phyloP scores from a whole-genome alignment of 495 filamentous ascomycete species.

The Aspergillus saccharolyticus region DNA sequence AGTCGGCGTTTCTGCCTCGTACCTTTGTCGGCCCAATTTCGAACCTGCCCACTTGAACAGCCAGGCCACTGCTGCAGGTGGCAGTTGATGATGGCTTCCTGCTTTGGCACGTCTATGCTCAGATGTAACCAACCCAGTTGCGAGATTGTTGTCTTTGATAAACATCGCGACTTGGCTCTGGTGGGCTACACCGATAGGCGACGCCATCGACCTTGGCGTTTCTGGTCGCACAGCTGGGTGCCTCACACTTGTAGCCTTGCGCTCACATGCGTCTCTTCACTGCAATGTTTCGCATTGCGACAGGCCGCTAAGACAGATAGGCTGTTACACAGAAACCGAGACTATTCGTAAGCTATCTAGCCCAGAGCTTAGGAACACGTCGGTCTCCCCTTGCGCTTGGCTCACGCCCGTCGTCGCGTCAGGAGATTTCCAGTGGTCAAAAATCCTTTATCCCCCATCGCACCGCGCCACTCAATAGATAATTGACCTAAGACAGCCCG shows the following conservation, averaged over 20 bases:
- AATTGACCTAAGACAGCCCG: slow-evolving; percentile 72
- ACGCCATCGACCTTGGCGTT: neutral
- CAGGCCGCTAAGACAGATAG: neutral
- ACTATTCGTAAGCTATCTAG: neutral
- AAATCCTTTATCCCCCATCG: slow-evolving; percentile 85
- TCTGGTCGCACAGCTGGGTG: neutral
- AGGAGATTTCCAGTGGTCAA: slow-evolving; percentile 83
- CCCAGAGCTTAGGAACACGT: neutral
- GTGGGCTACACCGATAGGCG: neutral
- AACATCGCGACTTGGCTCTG: neutral
- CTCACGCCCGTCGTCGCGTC: slow-evolving; percentile 47
- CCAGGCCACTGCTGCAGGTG: neutral
- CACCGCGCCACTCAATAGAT: slow-evolving; percentile 78
- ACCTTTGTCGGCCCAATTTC: neutral
- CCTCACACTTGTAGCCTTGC: neutral
- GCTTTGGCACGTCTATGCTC: neutral
- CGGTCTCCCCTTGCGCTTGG: neutral
- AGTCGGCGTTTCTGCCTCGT: neutral
- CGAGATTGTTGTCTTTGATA: neutral
- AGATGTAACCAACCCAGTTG: neutral
- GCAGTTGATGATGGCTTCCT: neutral
- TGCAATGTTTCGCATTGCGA: slow-evolving; percentile 1
- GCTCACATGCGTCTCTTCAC: neutral
- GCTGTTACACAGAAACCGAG: neutral
- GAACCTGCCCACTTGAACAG: neutral